A percentile compares a stretch with the other conserved stretches of the same genome.
Evolutionary conservation across 2,329 filamentous ascomycete species (phyloP).

Genomic region (Fusarium abutilonis): DNA sequence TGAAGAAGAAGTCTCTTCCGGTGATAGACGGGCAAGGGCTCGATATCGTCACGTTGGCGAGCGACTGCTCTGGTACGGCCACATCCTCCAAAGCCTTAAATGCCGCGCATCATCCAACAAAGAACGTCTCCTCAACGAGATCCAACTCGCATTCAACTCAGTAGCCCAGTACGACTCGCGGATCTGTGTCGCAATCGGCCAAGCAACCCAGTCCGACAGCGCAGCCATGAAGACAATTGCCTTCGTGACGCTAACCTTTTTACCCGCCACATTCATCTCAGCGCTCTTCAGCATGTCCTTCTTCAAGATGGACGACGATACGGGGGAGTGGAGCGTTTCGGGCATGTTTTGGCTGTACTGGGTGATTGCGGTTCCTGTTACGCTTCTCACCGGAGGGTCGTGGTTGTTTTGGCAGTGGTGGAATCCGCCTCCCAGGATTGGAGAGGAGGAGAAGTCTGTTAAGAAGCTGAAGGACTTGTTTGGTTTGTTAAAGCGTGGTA

Average conservation of each 20-base stretch:
- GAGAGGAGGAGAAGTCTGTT: constrained; percentile 11
- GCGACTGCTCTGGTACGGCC: constrained; percentile 48
- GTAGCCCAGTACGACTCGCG: constrained; percentile 55
- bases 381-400: constrained; percentile 25
- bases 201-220: constrained; percentile 57
- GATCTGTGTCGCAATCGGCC: constrained; percentile 53
- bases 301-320: constrained; percentile 48
- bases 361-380: constrained; percentile 48
- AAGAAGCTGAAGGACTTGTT: background rate
- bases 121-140: constrained; percentile 62
- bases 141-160: constrained; percentile 61
- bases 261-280: constrained; percentile 62
- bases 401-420: constrained; percentile 38
- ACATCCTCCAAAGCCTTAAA: constrained; percentile 50
- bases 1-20: background rate
- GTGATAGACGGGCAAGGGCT: background rate
- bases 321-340: constrained; percentile 44
- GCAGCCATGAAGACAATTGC: constrained; percentile 62
- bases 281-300: constrained; percentile 60
- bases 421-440: constrained; percentile 8
- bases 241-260: constrained; percentile 58
- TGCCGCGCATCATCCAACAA: constrained; percentile 53
- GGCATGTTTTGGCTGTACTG: constrained; percentile 52
- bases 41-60: constrained; percentile 42
- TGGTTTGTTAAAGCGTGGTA: background rate